A percentile compares a stretch with the other conserved stretches of the same genome.
phyloP scores from a whole-genome alignment of 371 early-diverging fungal genomes.

The Saksenaea vasiformis region DNA sequence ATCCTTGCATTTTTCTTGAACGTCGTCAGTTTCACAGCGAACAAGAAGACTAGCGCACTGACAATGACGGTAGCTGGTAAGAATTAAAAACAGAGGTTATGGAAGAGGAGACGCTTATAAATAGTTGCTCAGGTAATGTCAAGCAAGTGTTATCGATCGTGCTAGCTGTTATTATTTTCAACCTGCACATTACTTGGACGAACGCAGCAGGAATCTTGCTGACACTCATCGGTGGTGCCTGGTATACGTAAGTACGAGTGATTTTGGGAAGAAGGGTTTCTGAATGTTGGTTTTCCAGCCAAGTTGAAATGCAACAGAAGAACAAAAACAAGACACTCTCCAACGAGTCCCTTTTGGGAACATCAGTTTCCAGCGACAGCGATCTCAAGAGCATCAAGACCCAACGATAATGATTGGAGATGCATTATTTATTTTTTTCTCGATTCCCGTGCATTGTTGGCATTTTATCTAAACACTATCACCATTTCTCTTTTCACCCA shows the following conservation, averaged over 20 bases:
- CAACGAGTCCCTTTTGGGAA: constrained; percentile 6
- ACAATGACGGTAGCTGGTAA: constrained; percentile 87
- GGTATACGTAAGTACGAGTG: constrained; percentile 46
- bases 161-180: constrained; percentile 76
- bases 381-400: constrained; percentile 1
- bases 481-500: background rate
- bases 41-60: constrained; percentile 82
- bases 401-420: background rate
- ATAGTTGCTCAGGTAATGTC: constrained; percentile 64
- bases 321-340: constrained; percentile 13
- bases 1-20: constrained; percentile 84
- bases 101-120: background rate
- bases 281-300: background rate
- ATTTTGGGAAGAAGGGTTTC: background rate
- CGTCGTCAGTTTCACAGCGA: constrained; percentile 82
- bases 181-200: constrained; percentile 61
- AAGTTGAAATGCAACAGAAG: constrained; percentile 24
- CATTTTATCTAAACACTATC: background rate
- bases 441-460: constrained; percentile 5
- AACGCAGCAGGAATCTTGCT: constrained; percentile 77
- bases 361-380: background rate
- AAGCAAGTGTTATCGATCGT: constrained; percentile 85
- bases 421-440: background rate
- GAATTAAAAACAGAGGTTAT: background rate
- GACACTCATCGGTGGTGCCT: constrained; percentile 79